Percentiles rank a stretch among this genome's conserved stretches.
phyloP scores from a whole-genome alignment of 495 filamentous ascomycete genomes.

The Ascobolus immersus region DNA sequence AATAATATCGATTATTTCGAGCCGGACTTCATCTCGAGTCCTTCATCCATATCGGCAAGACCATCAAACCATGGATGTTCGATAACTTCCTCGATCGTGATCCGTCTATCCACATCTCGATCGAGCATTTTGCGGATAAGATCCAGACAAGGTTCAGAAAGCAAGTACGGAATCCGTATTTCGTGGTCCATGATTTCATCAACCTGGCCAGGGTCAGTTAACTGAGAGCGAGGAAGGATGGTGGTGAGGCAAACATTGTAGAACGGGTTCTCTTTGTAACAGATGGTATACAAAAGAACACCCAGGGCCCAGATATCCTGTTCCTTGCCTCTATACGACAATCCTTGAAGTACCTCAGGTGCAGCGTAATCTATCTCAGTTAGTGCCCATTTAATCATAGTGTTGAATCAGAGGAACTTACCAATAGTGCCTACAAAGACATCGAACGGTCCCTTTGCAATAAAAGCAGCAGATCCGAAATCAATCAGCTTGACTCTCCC shows the following conservation, averaged over 20 bases:
- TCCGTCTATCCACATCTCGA: slow-evolving; percentile 55
- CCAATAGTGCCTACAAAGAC: slow-evolving; percentile 98
- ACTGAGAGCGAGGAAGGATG: neutral
- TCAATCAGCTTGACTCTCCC: slow-evolving; percentile 93
- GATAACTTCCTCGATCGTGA: slow-evolving; percentile 60
- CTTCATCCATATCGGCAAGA: slow-evolving; percentile 12
- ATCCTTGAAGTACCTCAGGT: slow-evolving; percentile 83
- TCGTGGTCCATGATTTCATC: slow-evolving; percentile 98
- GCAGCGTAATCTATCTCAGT: slow-evolving; percentile 65
- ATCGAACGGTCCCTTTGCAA: slow-evolving; percentile 94
- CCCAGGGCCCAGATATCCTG: slow-evolving; percentile 98
- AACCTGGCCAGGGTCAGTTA: slow-evolving; percentile 21
- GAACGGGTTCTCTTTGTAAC: slow-evolving; percentile 98
- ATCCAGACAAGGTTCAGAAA: slow-evolving; percentile 77
- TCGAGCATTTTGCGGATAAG: slow-evolving; percentile 76
- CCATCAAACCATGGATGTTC: slow-evolving; percentile 51
- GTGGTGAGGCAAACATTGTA: slow-evolving; percentile 32
- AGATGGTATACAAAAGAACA: slow-evolving; percentile 89
- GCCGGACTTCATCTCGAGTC: slow-evolving; percentile 4
- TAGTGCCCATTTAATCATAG: neutral
- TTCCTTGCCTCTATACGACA: slow-evolving; percentile 80
- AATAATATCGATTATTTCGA: neutral
- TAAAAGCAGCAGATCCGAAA: slow-evolving; percentile 92
- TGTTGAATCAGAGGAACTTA: slow-evolving; percentile 21
- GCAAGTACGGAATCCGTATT: slow-evolving; percentile 65